phyloP scores from a whole-genome alignment of 257 asterid genomes.

The Mitragyna speciosa region DNA sequence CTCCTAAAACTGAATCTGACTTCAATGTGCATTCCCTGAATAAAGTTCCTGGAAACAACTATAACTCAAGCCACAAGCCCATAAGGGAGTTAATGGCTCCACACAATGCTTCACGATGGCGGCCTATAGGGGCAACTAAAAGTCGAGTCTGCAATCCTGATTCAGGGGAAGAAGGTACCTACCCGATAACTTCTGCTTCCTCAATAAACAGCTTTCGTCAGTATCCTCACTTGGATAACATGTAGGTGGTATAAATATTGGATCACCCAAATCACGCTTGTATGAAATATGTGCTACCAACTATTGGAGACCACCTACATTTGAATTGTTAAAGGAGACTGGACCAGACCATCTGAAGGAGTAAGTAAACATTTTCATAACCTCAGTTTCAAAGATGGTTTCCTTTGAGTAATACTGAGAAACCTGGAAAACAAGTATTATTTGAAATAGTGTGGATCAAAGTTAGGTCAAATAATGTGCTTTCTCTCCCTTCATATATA shows the following conservation, averaged over 20 bases:
- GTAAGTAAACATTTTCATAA: conserved; percentile 44
- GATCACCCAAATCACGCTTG: conserved; percentile 64
- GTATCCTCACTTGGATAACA: conserved; percentile 24
- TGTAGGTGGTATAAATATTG: conserved; percentile 45
- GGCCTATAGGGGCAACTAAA: conserved; percentile 20
- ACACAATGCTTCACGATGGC: conserved; percentile 29
- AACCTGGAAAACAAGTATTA: background rate
- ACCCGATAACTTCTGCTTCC: conserved; percentile 3
- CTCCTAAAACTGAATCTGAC: conserved; percentile 32
- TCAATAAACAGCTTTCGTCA: conserved; percentile 9
- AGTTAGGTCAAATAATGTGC: background rate
- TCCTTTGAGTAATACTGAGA: background rate
- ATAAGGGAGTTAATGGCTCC: conserved; percentile 17
- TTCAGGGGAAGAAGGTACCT: conserved; percentile 53
- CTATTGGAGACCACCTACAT: conserved; percentile 84
- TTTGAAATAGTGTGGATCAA: background rate
- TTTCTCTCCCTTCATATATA: background rate
- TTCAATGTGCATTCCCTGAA: conserved; percentile 32
- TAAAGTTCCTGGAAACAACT: conserved; percentile 27
- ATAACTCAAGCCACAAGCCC: conserved; percentile 27
- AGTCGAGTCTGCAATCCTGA: conserved; percentile 23
- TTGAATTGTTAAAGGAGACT: conserved; percentile 63
- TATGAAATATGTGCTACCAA: conserved; percentile 71
- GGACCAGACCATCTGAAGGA: conserved; percentile 81
- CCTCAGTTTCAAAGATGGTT: background rate